These are phyloP conservation scores for Erodium maritimum DNA, from an alignment of 345 rosid species.

Conservation along the genomic window DNA sequence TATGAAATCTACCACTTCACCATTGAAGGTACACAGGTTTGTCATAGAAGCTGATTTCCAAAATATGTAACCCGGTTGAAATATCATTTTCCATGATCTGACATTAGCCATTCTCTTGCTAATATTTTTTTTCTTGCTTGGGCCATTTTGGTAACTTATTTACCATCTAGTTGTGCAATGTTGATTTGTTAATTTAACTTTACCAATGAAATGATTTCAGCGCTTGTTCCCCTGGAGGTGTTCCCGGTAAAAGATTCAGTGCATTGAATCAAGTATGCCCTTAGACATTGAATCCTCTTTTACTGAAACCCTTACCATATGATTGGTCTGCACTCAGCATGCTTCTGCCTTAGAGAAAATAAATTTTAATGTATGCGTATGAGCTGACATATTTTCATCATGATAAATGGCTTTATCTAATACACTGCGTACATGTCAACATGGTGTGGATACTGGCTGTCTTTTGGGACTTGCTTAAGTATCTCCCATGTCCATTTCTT, in stretches of 20 bases:
- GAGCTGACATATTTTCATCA: not conserved
- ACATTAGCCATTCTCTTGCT: not conserved
- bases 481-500: no score
- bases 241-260: conserved; percentile 27
- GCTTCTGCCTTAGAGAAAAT: conserved; percentile 1
- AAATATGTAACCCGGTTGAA: conserved; percentile 4
- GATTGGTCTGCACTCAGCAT: not conserved
- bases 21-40: conserved; percentile 50
- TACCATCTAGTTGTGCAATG: not conserved
- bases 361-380: not conserved
- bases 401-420: not conserved
- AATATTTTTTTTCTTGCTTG: no score
- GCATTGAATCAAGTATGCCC: conserved; percentile 48
- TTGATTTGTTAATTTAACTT: conserved; percentile 2
- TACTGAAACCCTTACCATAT: not conserved
- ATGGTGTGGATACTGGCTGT: not conserved
- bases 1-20: conserved; percentile 31
- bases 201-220: conserved; percentile 31
- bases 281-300: not conserved
- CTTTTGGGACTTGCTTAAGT: not conserved
- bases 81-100: not conserved
- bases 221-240: conserved; percentile 17
- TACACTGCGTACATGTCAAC: not conserved
- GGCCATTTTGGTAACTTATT: no score
- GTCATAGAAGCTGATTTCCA: conserved; percentile 16